Percentiles rank a stretch among this genome's conserved stretches.
phyloP scores from a whole-genome alignment of 306 rosid species.

The Trichosanthes truncata region DNA sequence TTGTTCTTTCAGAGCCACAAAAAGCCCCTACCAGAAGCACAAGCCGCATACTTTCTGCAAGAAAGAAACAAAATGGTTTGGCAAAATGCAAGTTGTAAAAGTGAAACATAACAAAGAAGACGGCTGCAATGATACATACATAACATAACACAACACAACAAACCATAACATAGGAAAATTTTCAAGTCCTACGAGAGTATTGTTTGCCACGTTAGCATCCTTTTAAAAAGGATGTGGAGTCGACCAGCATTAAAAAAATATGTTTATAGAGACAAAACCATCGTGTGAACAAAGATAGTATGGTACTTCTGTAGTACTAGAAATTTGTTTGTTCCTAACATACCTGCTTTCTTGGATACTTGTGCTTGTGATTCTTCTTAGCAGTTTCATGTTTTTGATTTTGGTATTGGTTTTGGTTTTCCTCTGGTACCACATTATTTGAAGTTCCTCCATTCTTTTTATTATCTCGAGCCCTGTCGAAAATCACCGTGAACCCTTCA shows the following conservation, averaged over 20 bases:
- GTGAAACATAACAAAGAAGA: neutral
- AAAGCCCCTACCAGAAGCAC: neutral
- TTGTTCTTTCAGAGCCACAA: neutral
- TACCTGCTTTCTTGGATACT: slow-evolving; percentile 31
- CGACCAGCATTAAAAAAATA: too few species aligned
- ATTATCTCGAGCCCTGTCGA: slow-evolving; percentile 68
- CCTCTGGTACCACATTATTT: slow-evolving; percentile 18
- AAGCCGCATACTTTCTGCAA: slow-evolving; percentile 9
- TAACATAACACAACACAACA: neutral
- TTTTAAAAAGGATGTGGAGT: too few species aligned
- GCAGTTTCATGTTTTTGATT: slow-evolving; percentile 15
- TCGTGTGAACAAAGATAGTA: too few species aligned
- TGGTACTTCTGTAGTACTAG: neutral
- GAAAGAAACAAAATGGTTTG: neutral
- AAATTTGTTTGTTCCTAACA: neutral
- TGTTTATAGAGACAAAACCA: too few species aligned
- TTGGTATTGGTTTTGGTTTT: neutral
- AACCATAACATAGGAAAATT: too few species aligned
- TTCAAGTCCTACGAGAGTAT: too few species aligned
- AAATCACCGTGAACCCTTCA: slow-evolving; percentile 68
- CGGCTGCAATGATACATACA: neutral
- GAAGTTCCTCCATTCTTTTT: slow-evolving; percentile 46
- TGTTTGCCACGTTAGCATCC: too few species aligned
- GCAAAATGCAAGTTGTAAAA: neutral
- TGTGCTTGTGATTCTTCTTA: slow-evolving; percentile 14